These are phyloP conservation scores for Nepenthes gracilis DNA, from an alignment of 148 eudicot genomes.

Conservation along the genomic window DNA sequence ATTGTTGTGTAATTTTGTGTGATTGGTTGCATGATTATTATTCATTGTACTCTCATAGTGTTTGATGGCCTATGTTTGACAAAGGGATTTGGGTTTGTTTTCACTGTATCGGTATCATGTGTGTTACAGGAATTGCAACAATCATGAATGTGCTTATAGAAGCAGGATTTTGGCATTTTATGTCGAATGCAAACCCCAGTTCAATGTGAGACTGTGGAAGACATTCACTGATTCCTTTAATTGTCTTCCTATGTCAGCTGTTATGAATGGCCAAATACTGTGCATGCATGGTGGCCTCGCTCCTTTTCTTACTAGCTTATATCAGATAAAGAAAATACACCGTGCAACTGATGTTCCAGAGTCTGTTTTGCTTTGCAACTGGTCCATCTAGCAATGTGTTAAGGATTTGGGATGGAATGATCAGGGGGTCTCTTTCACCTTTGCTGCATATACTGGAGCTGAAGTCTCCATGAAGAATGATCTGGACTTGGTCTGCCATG, in stretches of 20 bases:
- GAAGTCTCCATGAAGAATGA: slow-evolving; percentile 55
- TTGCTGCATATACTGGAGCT: slow-evolving; percentile 55
- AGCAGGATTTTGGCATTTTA: slow-evolving; percentile 67
- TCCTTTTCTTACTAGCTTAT: slow-evolving; percentile 43
- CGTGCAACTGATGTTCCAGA: slow-evolving; percentile 72
- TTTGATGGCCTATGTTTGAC: slow-evolving; percentile 53
- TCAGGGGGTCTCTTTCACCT: slow-evolving; percentile 61
- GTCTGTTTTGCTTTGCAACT: slow-evolving; percentile 59
- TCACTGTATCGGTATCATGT: slow-evolving; percentile 27
- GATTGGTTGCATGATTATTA: no score
- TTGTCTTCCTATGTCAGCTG: slow-evolving; percentile 73
- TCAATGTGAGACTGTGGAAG: slow-evolving; percentile 70
- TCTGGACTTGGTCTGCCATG: slow-evolving; percentile 69
- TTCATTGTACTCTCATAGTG: no score
- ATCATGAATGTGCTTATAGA: slow-evolving; percentile 67
- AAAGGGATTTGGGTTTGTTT: slow-evolving; percentile 35
- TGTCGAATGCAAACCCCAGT: slow-evolving; percentile 68
- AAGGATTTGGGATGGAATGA: slow-evolving; percentile 69
- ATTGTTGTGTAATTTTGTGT: no score
- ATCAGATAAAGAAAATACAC: slow-evolving; percentile 44
- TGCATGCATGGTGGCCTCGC: slow-evolving; percentile 84
- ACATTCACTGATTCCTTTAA: slow-evolving; percentile 56
- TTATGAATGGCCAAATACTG: slow-evolving; percentile 58
- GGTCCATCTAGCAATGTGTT: slow-evolving; percentile 56
- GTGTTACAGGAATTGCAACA: slow-evolving; percentile 13